Base-by-base conservation (phyloP, 257 asterid genomes). In the Nicotiana tomentosiformis region DNA sequence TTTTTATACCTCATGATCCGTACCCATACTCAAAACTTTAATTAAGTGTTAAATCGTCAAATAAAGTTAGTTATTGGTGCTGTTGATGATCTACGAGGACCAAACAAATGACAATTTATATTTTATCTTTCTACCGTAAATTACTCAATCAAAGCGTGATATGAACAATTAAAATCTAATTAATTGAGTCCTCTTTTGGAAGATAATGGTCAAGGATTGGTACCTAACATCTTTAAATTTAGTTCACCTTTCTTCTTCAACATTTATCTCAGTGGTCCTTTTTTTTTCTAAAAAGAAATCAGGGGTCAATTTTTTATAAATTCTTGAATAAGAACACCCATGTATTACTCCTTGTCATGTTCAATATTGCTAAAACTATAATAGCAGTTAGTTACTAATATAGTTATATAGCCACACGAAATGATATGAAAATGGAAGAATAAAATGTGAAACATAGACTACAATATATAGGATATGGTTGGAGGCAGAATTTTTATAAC, bases 381-480 rank as follows among this genome's bases (percentile, higher is more conserved):
- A 39, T 70, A 46, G 12, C 12, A 43, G 20, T 11, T 23, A 72
- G 79, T 72, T 23, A 46, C 79, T 72, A 43, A 14, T 46, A 46
- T 11, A 12, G 17, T 72, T 72, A 14, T 43, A 43, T 20, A 43
- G 30, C 60, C 58, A 43, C 58, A 46, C 26, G 39, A 32, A 74
- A 39, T 74, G 26, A 74, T 49, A 74, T 23, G 32, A 15, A 43
- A 69, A 32, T 66, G 49, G 49, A 33, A 30, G 14, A 23, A 23
- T 23, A 23, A 23, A 23, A 23, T 23, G 26, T 23, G 26, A 23
- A 23, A 23, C 26, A 23, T 23, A 23, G 26, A 23, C 26, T 23
- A 67, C 17, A 33, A 57, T 23, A 78, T 16, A 43, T 66, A 23
- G 33, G 83, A 84, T 76, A 86, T 80, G 86, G 84, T 83, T 83